Percentiles rank a stretch among this genome's conserved stretches.
These are phyloP conservation scores for Talaromyces liani DNA, from an alignment of 495 filamentous ascomycete species.

Conservation along the genomic window DNA sequence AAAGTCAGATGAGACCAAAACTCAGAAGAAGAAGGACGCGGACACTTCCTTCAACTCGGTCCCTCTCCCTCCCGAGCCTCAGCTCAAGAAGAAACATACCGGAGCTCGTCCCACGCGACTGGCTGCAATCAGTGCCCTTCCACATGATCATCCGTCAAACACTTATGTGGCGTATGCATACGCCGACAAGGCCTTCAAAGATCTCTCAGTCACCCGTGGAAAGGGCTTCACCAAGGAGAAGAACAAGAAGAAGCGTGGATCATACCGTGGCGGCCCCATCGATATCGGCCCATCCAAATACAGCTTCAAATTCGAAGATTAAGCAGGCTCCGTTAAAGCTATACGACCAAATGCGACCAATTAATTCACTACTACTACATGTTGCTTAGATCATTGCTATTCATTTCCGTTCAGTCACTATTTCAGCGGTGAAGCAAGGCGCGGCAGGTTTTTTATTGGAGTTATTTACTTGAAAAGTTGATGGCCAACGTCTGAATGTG, in stretches of 20 bases:
- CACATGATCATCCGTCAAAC: slow-evolving; percentile 51
- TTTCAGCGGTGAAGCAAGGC: slow-evolving; percentile 5
- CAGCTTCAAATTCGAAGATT: slow-evolving; percentile 85
- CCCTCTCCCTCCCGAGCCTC: slow-evolving; percentile 37
- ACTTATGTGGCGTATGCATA: slow-evolving; percentile 78
- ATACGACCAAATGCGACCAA: not conserved
- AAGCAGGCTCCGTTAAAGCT: slow-evolving; percentile 14
- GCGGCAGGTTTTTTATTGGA: not conserved
- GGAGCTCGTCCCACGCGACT: slow-evolving; percentile 39
- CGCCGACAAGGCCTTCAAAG: slow-evolving; percentile 75
- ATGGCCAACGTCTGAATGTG: not conserved
- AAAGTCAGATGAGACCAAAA: slow-evolving; percentile 17
- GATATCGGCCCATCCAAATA: slow-evolving; percentile 60
- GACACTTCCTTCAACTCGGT: slow-evolving; percentile 33
- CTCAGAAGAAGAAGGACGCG: slow-evolving; percentile 22
- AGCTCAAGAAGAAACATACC: slow-evolving; percentile 41
- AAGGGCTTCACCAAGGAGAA: slow-evolving; percentile 99
- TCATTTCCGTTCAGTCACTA: not conserved
- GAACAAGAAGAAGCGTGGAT: slow-evolving; percentile 88
- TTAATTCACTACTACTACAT: not conserved
- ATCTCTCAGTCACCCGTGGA: slow-evolving; percentile 83
- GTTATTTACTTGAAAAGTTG: not conserved
- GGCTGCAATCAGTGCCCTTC: slow-evolving; percentile 37
- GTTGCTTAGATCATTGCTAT: not conserved
- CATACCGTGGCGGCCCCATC: slow-evolving; percentile 76